Base-by-base conservation (phyloP, 345 rosid genomes). In the Gossypium stocksii region DNA sequence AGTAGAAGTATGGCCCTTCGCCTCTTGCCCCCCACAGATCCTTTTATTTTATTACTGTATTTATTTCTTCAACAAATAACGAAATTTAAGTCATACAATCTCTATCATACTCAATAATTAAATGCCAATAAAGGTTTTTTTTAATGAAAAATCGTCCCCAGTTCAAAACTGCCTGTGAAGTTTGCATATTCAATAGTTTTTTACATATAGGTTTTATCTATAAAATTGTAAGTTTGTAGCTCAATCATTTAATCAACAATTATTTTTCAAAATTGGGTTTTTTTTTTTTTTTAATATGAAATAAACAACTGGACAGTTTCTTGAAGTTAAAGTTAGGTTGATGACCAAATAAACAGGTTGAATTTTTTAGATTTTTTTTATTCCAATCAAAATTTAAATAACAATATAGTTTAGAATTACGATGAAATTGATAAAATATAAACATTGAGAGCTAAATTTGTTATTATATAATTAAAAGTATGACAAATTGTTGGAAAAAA, bases 31-130 rank as follows among this genome's bases (percentile, higher is more conserved):
- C n/a, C 1, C 1, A 34, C 38, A 4, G 1, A 34, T 4, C 6
- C 5, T 0, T 4, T 34, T 4, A 34, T 34, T 34, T 34, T 34
- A 27, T 34, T 0, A 34, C 1, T 0, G 1, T 34, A 34, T 34
- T 34, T 34, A 34, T 34, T 34, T 34, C 1, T 34, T 34, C 38
- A 34, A 34, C 1, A 34, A 34, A 0, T 34, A 0, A 34, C 38
- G 0, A 34, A 34, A 4, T 4, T 4, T 34, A 34, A 0, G 0
- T 34, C 1, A 0, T 0, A 0, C 0, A 4, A 12, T 3, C 0
- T 14, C 4, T 14, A 12, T 0, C 17, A n/a, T 3, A 4, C 6
- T 34, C 1, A 34, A 34, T 51, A 51, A 51, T 51, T 4, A 51
- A 45, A 20, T 46, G n/a, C 46, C 19, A 2, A 11, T 13, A 53